phyloP scores from a whole-genome alignment of 305 asterid genomes.

The Fraxinus xanthoxyloides region DNA sequence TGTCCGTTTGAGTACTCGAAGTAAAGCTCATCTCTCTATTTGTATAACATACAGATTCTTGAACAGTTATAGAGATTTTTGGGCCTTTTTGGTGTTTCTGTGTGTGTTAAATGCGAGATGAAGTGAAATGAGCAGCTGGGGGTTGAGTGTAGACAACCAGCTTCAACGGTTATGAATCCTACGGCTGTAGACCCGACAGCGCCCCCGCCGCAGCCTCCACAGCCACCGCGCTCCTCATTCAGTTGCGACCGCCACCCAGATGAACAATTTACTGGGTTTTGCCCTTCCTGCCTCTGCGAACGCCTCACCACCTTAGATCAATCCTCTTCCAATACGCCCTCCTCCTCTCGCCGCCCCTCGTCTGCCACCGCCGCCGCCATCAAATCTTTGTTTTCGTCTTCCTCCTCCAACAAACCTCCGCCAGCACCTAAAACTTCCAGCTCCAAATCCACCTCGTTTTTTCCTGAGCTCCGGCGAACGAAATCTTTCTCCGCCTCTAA shows the following conservation, averaged over 20 bases:
- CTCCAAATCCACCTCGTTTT: constrained; percentile 45
- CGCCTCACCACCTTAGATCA: constrained; percentile 82
- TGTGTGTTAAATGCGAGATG: neutral
- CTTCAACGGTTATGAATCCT: constrained; percentile 72
- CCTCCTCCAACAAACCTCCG: constrained; percentile 38
- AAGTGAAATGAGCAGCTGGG: constrained; percentile 35
- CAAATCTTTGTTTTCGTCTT: constrained; percentile 62
- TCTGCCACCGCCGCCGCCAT: constrained; percentile 73
- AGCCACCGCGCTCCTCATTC: constrained; percentile 90
- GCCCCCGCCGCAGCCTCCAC: constrained; percentile 76
- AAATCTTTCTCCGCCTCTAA: constrained; percentile 87
- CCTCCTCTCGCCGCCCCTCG: constrained; percentile 48
- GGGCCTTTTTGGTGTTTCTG: neutral
- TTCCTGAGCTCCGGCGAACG: constrained; percentile 81
- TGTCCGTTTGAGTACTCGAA: neutral
- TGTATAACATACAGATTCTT: neutral
- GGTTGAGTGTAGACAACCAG: constrained; percentile 33
- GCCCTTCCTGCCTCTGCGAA: constrained; percentile 91
- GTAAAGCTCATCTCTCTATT: neutral
- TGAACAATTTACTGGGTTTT: constrained; percentile 86
- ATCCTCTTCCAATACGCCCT: constrained; percentile 57
- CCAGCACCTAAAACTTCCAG: constrained; percentile 40
- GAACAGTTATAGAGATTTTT: constrained; percentile 10
- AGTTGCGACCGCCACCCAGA: constrained; percentile 88
- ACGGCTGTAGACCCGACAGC: constrained; percentile 75